A percentile compares a stretch with the other conserved stretches of the same genome.
Conservation (phyloP, 257 asterid genomes). For the Fraxinus excelsior region DNA sequence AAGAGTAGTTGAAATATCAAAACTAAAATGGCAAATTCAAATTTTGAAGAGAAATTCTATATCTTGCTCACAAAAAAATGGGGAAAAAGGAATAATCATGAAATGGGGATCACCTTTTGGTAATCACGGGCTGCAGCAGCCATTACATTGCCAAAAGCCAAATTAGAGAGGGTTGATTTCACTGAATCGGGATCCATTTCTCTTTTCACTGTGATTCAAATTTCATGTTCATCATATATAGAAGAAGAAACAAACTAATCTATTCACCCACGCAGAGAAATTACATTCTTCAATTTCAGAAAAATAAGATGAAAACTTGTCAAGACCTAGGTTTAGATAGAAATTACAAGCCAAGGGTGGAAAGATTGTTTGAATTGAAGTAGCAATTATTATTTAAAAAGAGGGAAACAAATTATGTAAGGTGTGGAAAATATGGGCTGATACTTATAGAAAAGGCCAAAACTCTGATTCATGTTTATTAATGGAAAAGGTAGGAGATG, state of each 20-base stretch:
- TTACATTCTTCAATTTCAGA: neutral
- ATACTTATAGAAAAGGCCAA: no score
- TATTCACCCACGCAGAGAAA: neutral
- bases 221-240: neutral
- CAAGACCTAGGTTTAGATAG: neutral
- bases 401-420: no score
- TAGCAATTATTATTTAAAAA: no score
- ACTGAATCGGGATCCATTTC: slow-evolving; percentile 81
- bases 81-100: neutral
- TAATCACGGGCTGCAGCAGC: slow-evolving; percentile 99
- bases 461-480: no score
- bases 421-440: no score
- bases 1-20: neutral
- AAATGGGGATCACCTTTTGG: slow-evolving; percentile 59
- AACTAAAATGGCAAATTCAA: neutral
- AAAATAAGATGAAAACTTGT: neutral
- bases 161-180: slow-evolving; percentile 79
- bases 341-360: neutral
- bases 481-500: no score
- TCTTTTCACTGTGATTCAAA: slow-evolving; percentile 10
- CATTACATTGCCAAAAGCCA: slow-evolving; percentile 93
- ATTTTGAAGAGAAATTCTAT: neutral
- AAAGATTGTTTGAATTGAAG: neutral
- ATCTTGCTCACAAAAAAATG: neutral
- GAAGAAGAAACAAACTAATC: neutral